Evolutionary conservation across 1,139 yeast genomes (phyloP).

Genomic region (Candida anutae): DNA sequence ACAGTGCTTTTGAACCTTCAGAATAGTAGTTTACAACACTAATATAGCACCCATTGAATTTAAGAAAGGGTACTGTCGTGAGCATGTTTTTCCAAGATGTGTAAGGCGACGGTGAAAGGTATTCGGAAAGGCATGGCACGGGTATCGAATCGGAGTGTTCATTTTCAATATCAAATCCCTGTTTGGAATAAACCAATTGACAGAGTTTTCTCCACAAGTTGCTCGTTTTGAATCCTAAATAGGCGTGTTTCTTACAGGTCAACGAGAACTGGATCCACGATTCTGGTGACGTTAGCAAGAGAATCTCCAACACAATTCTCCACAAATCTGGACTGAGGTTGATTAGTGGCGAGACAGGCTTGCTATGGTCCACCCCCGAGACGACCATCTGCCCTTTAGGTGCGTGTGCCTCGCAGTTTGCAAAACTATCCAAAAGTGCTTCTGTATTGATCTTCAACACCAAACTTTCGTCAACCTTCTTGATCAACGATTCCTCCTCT

Average conservation of each 20-base stretch:
- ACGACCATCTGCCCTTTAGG: slow-evolving; percentile 20
- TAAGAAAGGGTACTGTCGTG: slow-evolving; percentile 51
- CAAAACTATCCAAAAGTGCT: slow-evolving; percentile 24
- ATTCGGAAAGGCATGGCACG: slow-evolving; percentile 33
- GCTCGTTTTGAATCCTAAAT: slow-evolving; percentile 50
- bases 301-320: slow-evolving; percentile 41
- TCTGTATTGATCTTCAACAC: slow-evolving; percentile 33
- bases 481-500: slow-evolving; percentile 22
- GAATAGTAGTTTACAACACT: slow-evolving; percentile 78
- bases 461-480: slow-evolving; percentile 24
- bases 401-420: slow-evolving; percentile 19
- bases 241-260: slow-evolving; percentile 55
- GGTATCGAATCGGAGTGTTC: slow-evolving; percentile 21
- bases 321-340: slow-evolving; percentile 62
- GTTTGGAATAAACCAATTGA: slow-evolving; percentile 47
- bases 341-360: slow-evolving; percentile 49
- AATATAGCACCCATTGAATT: slow-evolving; percentile 78
- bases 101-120: slow-evolving; percentile 40
- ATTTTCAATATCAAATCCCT: slow-evolving; percentile 43
- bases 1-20: slow-evolving; percentile 65
- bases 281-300: slow-evolving; percentile 48
- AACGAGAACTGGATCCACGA: slow-evolving; percentile 61
- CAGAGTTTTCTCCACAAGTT: slow-evolving; percentile 54
- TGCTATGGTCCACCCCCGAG: slow-evolving; percentile 16
- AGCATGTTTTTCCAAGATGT: slow-evolving; percentile 50